A percentile compares a stretch with the other conserved stretches of the same genome.
Evolutionary conservation across 2,329 filamentous ascomycete species (phyloP).

Genomic region (Thelonectria blattea): DNA sequence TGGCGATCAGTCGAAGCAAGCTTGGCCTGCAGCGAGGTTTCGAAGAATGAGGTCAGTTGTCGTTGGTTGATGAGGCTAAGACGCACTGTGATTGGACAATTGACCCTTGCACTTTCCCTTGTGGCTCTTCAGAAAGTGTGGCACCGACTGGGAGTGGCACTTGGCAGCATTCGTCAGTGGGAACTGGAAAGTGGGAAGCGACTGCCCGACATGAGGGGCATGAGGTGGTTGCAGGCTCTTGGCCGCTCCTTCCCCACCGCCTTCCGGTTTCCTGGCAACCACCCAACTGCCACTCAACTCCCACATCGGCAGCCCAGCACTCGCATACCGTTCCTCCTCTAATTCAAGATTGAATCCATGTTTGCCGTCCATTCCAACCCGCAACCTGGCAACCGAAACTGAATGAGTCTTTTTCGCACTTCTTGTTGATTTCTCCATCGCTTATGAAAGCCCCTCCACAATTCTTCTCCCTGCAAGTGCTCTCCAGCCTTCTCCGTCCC

Average conservation of each 20-base stretch:
- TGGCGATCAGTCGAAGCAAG: conserved; percentile 13
- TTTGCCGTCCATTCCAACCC: not conserved
- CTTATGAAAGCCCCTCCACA: no score
- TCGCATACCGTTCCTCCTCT: not conserved
- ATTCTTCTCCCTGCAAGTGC: no score
- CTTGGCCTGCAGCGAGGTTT: conserved; percentile 10
- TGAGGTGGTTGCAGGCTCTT: no score
- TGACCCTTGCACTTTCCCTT: conserved; percentile 23
- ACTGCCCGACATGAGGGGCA: not conserved
- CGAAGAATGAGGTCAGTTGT: conserved; percentile 33
- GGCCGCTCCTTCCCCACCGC: conserved; percentile 1
- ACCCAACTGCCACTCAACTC: not conserved
- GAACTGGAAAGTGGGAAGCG: not conserved
- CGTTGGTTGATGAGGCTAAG: conserved; percentile 25
- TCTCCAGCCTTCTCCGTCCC: not conserved
- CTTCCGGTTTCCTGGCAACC: conserved; percentile 18
- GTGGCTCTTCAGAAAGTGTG: conserved; percentile 3
- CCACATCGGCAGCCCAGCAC: not conserved
- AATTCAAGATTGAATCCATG: conserved; percentile 10
- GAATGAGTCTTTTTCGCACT: not conserved
- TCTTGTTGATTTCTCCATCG: not conserved
- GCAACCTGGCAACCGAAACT: not conserved
- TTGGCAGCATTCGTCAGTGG: no score
- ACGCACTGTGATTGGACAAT: conserved; percentile 30
- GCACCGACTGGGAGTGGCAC: not conserved